Conservation (phyloP, 208 protist species). For the Trypanosoma avium region DNA sequence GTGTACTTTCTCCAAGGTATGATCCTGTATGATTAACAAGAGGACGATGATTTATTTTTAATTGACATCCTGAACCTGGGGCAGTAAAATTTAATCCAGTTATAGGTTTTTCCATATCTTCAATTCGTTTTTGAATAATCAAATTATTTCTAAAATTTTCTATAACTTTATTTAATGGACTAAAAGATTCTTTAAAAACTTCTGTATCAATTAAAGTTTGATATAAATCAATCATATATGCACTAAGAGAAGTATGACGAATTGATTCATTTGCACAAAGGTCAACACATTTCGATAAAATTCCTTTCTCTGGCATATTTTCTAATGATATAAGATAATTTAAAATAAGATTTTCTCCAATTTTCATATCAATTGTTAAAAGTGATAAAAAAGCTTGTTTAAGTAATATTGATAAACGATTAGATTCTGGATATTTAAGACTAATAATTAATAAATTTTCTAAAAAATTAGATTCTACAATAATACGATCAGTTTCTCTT, state of each 20-base stretch:
- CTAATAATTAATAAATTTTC: conserved; percentile 42
- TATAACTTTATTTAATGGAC: conserved; percentile 33
- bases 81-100: conserved; percentile 41
- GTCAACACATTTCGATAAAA: conserved; percentile 18
- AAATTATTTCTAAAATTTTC: conserved; percentile 28
- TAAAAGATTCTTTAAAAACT: conserved; percentile 32
- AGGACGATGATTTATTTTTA: conserved; percentile 36
- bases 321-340: conserved; percentile 6
- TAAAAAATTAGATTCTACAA: conserved; percentile 46
- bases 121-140: conserved; percentile 35
- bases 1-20: not conserved
- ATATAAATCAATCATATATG: conserved; percentile 27
- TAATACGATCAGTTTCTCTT: conserved; percentile 38
- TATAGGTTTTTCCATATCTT: conserved; percentile 43
- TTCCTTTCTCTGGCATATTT: not conserved
- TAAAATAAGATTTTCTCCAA: conserved; percentile 12
- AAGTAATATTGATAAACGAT: conserved; percentile 38
- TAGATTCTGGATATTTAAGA: conserved; percentile 42
- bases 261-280: conserved; percentile 9
- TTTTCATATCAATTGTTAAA: conserved; percentile 36
- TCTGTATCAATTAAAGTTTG: conserved; percentile 29
- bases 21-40: conserved; percentile 40
- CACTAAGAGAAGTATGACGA: conserved; percentile 14
- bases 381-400: conserved; percentile 40
- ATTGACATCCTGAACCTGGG: conserved; percentile 25